Conservation (phyloP, 345 rosid genomes). For the Rhizophora mangle region DNA sequence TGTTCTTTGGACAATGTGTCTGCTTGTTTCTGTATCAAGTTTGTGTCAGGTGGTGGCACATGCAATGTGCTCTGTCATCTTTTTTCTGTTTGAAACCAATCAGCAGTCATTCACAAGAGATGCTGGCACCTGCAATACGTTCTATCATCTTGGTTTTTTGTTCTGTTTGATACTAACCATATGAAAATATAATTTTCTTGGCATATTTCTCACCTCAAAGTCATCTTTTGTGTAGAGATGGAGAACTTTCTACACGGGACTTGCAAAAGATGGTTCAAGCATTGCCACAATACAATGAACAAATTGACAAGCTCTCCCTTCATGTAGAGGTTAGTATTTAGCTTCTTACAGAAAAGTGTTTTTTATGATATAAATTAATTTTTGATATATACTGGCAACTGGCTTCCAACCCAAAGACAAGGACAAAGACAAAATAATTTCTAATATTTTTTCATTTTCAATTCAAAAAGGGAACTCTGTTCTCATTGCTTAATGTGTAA, state of each 20-base stretch:
- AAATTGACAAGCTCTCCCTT: conserved; percentile 97
- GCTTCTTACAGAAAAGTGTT: not conserved
- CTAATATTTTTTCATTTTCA: no score
- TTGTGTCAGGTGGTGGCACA: no score
- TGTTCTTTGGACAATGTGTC: no score
- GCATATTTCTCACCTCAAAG: conserved; percentile 19
- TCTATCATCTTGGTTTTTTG: not conserved
- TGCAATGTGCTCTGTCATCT: no score
- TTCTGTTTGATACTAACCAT: not conserved
- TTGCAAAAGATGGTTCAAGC: conserved; percentile 99
- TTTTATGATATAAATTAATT: not conserved
- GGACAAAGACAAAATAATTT: no score
- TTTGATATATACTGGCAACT: not conserved
- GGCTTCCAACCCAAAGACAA: no score
- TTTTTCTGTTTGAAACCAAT: no score
- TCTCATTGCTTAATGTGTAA: no score
- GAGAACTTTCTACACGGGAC: conserved; percentile 92
- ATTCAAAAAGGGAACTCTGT: no score
- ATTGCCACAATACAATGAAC: conserved; percentile 97
- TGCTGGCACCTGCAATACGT: not conserved
- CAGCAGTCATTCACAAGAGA: not conserved
- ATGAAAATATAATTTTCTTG: not conserved
- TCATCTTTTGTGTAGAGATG: conserved; percentile 51
- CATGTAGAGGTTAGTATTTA: conserved; percentile 84
- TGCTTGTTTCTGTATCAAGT: no score